A percentile compares a stretch with the other conserved stretches of the same genome.
Conservation (phyloP, 352 stramenopile genomes). For the Globisporangium paroecandrum region DNA sequence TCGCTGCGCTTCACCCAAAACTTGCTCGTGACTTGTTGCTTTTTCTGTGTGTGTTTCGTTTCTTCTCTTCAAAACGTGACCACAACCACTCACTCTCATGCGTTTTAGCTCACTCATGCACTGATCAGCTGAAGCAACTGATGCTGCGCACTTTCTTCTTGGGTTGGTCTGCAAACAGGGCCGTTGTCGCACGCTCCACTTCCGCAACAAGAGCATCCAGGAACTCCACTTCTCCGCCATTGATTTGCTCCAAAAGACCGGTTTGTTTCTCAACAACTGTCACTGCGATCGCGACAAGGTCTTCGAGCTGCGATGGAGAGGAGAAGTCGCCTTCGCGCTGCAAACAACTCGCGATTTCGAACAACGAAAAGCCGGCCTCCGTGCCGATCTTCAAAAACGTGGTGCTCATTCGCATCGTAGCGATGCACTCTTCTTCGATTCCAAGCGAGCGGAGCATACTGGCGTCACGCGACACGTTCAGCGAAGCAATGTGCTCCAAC, state of each 20-base stretch:
- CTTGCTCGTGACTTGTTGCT: constrained; percentile 6
- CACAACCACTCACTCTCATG: not conserved
- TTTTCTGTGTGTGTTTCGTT: constrained; percentile 12
- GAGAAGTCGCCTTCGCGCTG: constrained; percentile 82
- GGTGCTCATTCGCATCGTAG: constrained; percentile 82
- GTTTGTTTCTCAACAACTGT: constrained; percentile 28
- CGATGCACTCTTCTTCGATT: constrained; percentile 79
- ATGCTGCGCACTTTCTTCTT: constrained; percentile 89
- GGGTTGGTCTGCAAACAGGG: constrained; percentile 57
- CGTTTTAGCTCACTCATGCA: not conserved
- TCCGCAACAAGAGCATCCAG: constrained; percentile 57
- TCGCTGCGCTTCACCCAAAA: not conserved
- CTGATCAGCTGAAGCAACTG: constrained; percentile 75
- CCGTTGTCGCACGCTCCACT: constrained; percentile 29
- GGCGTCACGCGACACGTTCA: constrained; percentile 60
- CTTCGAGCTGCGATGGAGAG: constrained; percentile 72
- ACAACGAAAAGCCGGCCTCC: constrained; percentile 78
- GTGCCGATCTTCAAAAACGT: constrained; percentile 70
- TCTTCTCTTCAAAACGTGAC: constrained; percentile 22
- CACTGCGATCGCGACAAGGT: constrained; percentile 49
- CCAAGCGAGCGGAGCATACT: constrained; percentile 56
- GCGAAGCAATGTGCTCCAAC: constrained; percentile 68
- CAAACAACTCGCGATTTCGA: constrained; percentile 76
- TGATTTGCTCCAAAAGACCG: constrained; percentile 27
- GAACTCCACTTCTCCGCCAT: constrained; percentile 32